Evolutionary conservation across 495 filamentous ascomycete species (phyloP), one percentile per base, ranked within the genome.

Genomic region (Penicillium ucsense): DNA sequence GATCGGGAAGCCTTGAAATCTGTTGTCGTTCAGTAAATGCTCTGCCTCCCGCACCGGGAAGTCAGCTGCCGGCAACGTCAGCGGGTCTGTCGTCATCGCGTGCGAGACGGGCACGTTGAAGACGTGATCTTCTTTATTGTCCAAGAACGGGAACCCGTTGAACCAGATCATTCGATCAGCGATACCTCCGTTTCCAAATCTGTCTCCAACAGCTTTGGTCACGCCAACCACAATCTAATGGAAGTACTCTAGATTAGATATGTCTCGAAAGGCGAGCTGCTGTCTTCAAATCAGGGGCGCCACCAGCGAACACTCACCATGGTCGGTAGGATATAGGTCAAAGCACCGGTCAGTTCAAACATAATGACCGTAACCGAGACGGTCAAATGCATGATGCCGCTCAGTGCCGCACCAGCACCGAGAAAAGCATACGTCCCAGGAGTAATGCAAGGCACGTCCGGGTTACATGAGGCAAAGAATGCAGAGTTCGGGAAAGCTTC

Each of bases 81-180:
- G 74, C 1, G 69, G 69, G 49, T 89, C 81, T 10, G 76, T 77
- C 2, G 86, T 95, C 92, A 96, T 97, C 49, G 86, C 88, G 50
- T 86, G 81, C 4, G 89, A 94, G 31, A 97, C 91, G 0, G 92
- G 88, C 3, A 97, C 92, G 34, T 91, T 91, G 64, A 97, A 96
- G 41, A 88, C 88, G 63, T 97, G 92, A 44, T 97, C 94, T 67
- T 97, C 94, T 62, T 98, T 98, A 66, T 88, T 95, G 67, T 98
- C 92, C 4, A 98, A 77, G 72, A 94, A 97, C 0, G 92, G 92
- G 59, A 97, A 96, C 11, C 92, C 92, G 59, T 87, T 98, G 73
- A 96, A 95, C 90, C 89, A 97, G 51, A 98, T 98, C 88, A 95
- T 94, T 50, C 92, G 84, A 64, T 98, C 92, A 8, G 92, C 92